Conservation (phyloP, 1,284 basidiomycete species). For the Testicularia cyperi region DNA sequence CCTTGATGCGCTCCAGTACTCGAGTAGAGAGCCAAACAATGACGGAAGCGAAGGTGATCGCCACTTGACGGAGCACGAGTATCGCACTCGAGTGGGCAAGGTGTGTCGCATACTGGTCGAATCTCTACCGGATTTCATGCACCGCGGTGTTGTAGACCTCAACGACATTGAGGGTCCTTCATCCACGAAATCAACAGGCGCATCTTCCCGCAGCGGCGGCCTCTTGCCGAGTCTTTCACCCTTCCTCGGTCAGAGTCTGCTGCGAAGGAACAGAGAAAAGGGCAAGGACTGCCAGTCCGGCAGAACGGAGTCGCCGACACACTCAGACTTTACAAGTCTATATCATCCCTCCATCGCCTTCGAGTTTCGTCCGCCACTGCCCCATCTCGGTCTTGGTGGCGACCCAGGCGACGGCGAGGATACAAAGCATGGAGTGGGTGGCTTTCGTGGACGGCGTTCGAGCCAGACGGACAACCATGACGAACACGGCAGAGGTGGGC, state of each 20-base stretch:
- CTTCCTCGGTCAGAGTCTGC: slow-evolving; percentile 26
- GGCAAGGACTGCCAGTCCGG: slow-evolving; percentile 6
- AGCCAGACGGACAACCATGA: slow-evolving; percentile 1
- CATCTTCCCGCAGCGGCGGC: not conserved
- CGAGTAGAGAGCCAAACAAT: no score
- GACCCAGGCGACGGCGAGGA: not conserved
- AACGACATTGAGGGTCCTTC: slow-evolving; percentile 11
- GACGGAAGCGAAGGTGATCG: no score
- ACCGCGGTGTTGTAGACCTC: slow-evolving; percentile 34
- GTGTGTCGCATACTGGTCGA: slow-evolving; percentile 33
- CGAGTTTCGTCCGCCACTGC: slow-evolving; percentile 34
- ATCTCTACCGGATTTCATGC: slow-evolving; percentile 40
- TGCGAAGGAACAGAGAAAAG: slow-evolving; percentile 7
- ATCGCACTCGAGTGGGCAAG: slow-evolving; percentile 38
- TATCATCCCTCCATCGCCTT: slow-evolving; percentile 48
- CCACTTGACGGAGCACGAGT: slow-evolving; percentile 48
- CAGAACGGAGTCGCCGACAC: not conserved
- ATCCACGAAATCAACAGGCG: not conserved
- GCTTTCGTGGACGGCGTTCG: not conserved
- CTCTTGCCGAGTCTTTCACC: slow-evolving; percentile 19
- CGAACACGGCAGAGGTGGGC: slow-evolving; percentile 13
- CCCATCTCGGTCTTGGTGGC: slow-evolving; percentile 12
- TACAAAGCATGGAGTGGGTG: not conserved
- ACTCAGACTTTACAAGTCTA: slow-evolving; percentile 5
- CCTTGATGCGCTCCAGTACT: no score